phyloP scores from a whole-genome alignment of 345 rosid genomes.

The Ceriops decandra region DNA sequence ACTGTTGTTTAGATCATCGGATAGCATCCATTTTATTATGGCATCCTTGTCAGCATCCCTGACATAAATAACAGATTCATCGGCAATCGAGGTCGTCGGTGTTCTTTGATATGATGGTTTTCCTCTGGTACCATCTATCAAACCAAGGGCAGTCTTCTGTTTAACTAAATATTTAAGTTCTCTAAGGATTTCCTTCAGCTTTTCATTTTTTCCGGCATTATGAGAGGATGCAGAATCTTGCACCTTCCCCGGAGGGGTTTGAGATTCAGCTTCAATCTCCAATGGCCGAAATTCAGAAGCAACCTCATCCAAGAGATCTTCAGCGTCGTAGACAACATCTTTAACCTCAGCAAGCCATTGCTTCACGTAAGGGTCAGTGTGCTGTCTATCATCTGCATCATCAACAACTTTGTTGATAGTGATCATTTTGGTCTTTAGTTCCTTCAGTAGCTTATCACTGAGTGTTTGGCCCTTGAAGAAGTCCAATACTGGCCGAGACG shows the following conservation, averaged over 20 bases:
- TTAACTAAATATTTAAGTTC: slow-evolving; percentile 10
- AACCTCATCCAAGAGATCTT: slow-evolving; percentile 12
- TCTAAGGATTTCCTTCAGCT: slow-evolving; percentile 5
- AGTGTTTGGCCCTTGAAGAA: slow-evolving; percentile 12
- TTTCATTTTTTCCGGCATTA: neutral
- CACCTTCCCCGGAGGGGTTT: neutral
- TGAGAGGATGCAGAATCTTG: neutral
- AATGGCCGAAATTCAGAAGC: neutral
- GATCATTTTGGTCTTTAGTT: neutral
- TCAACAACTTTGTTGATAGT: neutral
- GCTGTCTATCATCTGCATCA: slow-evolving; percentile 12
- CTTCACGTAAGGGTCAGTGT: neutral
- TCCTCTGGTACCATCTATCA: slow-evolving; percentile 7
- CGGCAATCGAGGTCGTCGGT: slow-evolving; percentile 15
- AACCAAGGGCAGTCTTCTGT: slow-evolving; percentile 19
- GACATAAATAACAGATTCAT: neutral
- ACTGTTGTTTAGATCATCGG: neutral
- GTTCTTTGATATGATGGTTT: neutral
- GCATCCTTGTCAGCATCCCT: slow-evolving; percentile 5
- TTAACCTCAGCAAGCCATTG: neutral
- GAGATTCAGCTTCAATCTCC: neutral
- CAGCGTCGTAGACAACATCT: slow-evolving; percentile 5
- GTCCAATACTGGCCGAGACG: neutral
- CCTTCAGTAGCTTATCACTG: neutral
- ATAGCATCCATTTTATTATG: neutral